These are phyloP conservation scores for Penicillium sp. DNA, from an alignment of 2,329 filamentous ascomycete species.

Conservation along the genomic window DNA sequence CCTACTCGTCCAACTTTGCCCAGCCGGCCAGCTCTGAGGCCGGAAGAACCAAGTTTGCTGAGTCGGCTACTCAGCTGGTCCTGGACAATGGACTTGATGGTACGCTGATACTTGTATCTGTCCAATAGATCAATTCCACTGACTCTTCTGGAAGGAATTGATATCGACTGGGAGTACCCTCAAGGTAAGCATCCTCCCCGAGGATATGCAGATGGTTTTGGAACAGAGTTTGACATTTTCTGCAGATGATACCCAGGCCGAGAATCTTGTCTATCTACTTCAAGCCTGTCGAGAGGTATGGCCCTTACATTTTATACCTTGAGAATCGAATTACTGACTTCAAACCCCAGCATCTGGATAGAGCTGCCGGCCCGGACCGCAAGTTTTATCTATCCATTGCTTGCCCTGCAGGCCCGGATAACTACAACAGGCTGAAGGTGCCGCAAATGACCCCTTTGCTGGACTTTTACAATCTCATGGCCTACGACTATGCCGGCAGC, in stretches of 20 bases:
- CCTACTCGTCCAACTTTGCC: conserved; percentile 69
- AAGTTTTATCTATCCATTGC: conserved; percentile 50
- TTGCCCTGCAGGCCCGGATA: conserved; percentile 44
- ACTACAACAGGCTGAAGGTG: conserved; percentile 45
- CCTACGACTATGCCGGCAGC: conserved; percentile 78
- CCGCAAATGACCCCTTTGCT: conserved; percentile 46
- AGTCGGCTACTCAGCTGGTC: conserved; percentile 65
- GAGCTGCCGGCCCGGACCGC: conserved; percentile 37
- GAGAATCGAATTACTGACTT: conserved; percentile 4
- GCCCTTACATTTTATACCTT: not conserved
- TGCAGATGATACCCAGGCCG: conserved; percentile 41
- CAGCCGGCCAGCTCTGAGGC: conserved; percentile 57
- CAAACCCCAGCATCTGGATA: conserved; percentile 31
- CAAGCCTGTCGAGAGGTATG: conserved; percentile 40
- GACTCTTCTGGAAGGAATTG: conserved; percentile 30
- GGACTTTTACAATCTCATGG: conserved; percentile 62
- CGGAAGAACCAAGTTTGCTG: conserved; percentile 61
- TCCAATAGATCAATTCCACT: too few species aligned
- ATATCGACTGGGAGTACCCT: conserved; percentile 49
- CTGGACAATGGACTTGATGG: conserved; percentile 67
- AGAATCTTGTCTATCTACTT: conserved; percentile 43
- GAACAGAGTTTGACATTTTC: conserved; percentile 9
- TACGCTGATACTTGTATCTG: not conserved
- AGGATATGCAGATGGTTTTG: not conserved
- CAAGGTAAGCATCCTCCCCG: conserved; percentile 25